Conservation (phyloP, 148 eudicot genomes). For the Tetragonia tetragonoides region DNA sequence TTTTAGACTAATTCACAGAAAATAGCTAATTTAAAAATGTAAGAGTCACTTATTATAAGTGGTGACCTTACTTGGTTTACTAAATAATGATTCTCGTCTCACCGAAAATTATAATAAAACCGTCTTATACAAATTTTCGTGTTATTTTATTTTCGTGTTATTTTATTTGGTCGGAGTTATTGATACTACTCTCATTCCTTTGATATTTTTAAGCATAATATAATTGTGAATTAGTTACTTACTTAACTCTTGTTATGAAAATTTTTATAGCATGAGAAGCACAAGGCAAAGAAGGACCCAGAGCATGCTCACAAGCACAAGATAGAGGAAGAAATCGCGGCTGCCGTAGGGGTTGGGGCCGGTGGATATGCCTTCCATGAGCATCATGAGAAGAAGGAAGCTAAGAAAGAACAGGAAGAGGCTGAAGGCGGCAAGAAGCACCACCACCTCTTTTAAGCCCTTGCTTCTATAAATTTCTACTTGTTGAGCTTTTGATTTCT, state of each 20-base stretch:
- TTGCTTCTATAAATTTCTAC: too few species aligned
- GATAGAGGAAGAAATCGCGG: conserved; percentile 35
- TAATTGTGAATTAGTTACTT: too few species aligned
- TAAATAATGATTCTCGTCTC: too few species aligned
- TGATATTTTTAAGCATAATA: too few species aligned
- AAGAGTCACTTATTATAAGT: too few species aligned
- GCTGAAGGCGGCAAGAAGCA: conserved; percentile 36
- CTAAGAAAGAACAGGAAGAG: conserved; percentile 32
- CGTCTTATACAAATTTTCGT: too few species aligned
- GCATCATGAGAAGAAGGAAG: conserved; percentile 35
- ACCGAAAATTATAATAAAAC: too few species aligned
- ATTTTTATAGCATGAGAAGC: conserved; percentile 38
- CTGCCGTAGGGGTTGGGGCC: conserved; percentile 26
- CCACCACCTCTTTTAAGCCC: neutral
- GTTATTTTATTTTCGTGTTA: neutral
- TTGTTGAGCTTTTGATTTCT: too few species aligned
- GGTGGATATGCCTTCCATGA: conserved; percentile 49
- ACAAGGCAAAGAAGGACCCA: conserved; percentile 44
- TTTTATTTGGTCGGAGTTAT: neutral
- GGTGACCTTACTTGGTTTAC: too few species aligned
- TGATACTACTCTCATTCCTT: too few species aligned
- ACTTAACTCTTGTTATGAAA: neutral
- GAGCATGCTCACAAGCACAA: conserved; percentile 39
- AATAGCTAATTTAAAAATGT: too few species aligned
- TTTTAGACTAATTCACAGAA: too few species aligned